Percentiles rank a stretch among this genome's conserved stretches.
Evolutionary conservation across 2,329 filamentous ascomycete genomes (phyloP).

Genomic region (Amesomyces nigricolor): DNA sequence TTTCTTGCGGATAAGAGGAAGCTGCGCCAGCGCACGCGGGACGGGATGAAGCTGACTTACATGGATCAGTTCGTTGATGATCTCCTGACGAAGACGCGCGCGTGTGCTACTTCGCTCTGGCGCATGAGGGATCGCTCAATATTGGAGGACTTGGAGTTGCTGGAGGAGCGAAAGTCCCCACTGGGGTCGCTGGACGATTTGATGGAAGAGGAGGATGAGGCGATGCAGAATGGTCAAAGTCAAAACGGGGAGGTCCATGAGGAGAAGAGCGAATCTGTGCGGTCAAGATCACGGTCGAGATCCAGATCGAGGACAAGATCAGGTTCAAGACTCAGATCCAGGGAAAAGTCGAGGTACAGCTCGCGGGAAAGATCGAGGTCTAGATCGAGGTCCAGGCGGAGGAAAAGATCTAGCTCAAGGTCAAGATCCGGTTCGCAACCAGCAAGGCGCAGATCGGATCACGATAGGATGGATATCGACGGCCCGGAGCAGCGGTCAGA

Average conservation of each 20-base stretch:
- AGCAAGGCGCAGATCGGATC: conserved; percentile 11
- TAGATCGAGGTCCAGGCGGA: conserved; percentile 3
- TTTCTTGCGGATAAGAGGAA: conserved; percentile 79
- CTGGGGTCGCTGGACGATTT: conserved; percentile 72
- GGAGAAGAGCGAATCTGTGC: conserved; percentile 19
- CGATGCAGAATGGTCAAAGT: conserved; percentile 27
- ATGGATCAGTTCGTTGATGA: conserved; percentile 95
- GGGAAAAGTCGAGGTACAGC: too few species aligned
- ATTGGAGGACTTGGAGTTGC: conserved; percentile 84
- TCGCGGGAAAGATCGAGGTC: conserved; percentile 3
- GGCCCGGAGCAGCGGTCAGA: conserved; percentile 5
- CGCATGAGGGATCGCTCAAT: conserved; percentile 74
- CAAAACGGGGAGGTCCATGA: conserved; percentile 18
- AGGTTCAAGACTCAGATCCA: not conserved
- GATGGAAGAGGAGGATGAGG: conserved; percentile 54
- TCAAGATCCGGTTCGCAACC: conserved; percentile 10
- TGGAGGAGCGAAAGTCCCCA: conserved; percentile 74
- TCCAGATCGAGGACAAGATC: conserved; percentile 14
- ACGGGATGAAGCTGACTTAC: conserved; percentile 69
- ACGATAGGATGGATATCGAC: conserved; percentile 27
- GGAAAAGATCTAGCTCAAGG: not conserved
- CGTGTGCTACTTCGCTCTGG: conserved; percentile 88
- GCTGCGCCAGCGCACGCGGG: conserved; percentile 67
- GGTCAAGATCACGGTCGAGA: conserved; percentile 28
- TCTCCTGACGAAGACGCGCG: conserved; percentile 76